Conservation (phyloP, 179 eudicot species). For the Corrigiola litoralis region DNA sequence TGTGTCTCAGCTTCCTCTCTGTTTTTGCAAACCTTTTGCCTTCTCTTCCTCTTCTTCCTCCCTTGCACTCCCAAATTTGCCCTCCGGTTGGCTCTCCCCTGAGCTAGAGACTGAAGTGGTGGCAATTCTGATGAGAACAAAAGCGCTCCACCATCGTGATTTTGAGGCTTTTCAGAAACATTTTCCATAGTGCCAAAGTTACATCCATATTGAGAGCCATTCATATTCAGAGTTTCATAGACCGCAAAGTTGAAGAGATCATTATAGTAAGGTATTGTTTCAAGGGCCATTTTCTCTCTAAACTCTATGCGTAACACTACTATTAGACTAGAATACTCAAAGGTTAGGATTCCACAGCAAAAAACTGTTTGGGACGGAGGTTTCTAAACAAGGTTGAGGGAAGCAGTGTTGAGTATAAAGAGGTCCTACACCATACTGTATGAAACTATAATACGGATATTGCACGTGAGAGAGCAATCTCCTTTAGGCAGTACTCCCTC, state of each 20-base stretch:
- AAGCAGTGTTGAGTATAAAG: not conserved
- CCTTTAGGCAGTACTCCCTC: constrained; percentile 8
- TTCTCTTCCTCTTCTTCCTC: constrained; percentile 61
- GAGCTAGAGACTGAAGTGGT: not conserved
- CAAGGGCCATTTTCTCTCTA: constrained; percentile 43
- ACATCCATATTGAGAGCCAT: constrained; percentile 27
- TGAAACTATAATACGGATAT: not conserved
- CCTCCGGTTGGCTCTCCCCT: constrained; percentile 1
- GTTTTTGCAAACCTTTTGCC: constrained; percentile 71
- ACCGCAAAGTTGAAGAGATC: constrained; percentile 57
- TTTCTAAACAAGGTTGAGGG: not conserved
- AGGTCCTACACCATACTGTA: not conserved
- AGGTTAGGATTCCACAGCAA: too few relatives aligned
- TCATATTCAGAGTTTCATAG: constrained; percentile 42
- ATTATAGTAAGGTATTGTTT: constrained; percentile 54
- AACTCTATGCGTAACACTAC: constrained; percentile 11
- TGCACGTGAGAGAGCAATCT: constrained; percentile 24
- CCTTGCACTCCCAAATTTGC: constrained; percentile 33
- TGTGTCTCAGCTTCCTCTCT: constrained; percentile 86
- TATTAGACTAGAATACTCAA: not conserved
- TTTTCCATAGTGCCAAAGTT: constrained; percentile 7
- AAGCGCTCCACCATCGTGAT: constrained; percentile 1
- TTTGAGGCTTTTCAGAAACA: constrained; percentile 10
- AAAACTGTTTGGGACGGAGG: too few relatives aligned
- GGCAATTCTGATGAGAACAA: not conserved